Evolutionary conservation across 2,329 filamentous ascomycete species (phyloP).

Genomic region (Zymoseptoria passerinii): DNA sequence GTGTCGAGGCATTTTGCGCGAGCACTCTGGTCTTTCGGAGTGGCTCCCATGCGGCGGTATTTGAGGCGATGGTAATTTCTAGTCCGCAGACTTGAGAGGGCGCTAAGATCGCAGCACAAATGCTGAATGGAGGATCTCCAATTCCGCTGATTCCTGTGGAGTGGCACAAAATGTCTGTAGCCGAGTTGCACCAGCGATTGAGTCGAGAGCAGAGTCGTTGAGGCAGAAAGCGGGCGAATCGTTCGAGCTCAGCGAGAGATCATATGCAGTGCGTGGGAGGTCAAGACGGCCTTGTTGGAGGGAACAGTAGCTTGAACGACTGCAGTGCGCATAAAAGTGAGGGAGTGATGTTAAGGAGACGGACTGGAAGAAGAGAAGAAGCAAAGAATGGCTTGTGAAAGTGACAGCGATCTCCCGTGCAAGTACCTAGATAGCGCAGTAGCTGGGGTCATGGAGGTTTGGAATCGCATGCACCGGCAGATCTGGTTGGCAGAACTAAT

Average conservation of each 20-base stretch:
- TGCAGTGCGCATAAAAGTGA: neutral
- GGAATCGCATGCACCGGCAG: neutral
- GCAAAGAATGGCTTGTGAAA: neutral
- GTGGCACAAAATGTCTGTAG: no score
- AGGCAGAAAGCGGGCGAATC: no score
- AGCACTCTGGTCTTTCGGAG: neutral
- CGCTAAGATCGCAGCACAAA: neutral
- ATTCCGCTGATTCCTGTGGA: no score
- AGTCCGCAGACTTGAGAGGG: neutral
- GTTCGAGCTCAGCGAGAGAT: no score
- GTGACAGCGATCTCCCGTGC: neutral
- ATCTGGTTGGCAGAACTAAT: neutral
- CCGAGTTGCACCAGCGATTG: no score
- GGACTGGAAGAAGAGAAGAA: neutral
- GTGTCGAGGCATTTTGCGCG: constrained; percentile 21
- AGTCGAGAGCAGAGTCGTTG: no score
- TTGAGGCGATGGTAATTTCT: neutral
- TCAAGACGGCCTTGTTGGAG: no score
- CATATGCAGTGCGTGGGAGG: no score
- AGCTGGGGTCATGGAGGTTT: neutral
- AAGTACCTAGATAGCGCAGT: neutral
- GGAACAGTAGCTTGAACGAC: no score
- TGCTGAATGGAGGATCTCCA: no score
- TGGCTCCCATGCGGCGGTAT: neutral
- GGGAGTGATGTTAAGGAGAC: neutral